Base-by-base conservation (phyloP, 140 eudicot species). In the Ambrosia hybrid region DNA sequence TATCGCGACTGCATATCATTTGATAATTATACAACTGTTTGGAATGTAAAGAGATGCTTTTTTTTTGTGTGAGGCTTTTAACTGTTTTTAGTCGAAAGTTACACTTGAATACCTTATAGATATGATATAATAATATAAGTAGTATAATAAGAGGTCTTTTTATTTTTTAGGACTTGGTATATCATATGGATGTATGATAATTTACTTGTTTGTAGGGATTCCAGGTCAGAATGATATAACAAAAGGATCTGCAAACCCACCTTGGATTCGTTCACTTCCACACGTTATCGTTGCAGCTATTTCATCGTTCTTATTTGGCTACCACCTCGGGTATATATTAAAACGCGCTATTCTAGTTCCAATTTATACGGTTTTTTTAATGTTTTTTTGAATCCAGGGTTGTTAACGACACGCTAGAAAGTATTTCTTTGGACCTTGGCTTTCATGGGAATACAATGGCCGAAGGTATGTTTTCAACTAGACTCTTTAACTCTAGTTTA, bases 251-350 rank as follows among this genome's bases (percentile, higher is more conserved):
- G 92, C 86, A 45, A 88, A 91, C 52, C 91, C 97, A 1, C 81
- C 97, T 45, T 91, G 96, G 95, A 71, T 78, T 68, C 82, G 83
- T 45, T 83, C 97, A 2, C 74, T 91, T 49, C 96, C 97, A 51
- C 97, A 91, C 83, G 77, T 91, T 71, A 74, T 91, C 13, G 96
- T 91, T 48, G 97, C 97, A 80, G 78, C 86, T 61, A 57, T 91
- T 68, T 80, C 97, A 3, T 89, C 96, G 5, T 85, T 86, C 45
- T 67, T 89, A 61, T 92, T 85, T 73, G 98, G 98, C 57, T 92
- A 89, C 74, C 98, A 92, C 74, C 88, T 92, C 37, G 98, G 98
- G 98, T 92, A 62, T 53, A 74, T 11, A 49, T 49, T 10, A 49
- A 6, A 43, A 43, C 48, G 5, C 48, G 48, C 10, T 43, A 43